These are phyloP conservation scores for Rhododendron vialii DNA, from an alignment of 148 eudicot species.

Conservation along the genomic window DNA sequence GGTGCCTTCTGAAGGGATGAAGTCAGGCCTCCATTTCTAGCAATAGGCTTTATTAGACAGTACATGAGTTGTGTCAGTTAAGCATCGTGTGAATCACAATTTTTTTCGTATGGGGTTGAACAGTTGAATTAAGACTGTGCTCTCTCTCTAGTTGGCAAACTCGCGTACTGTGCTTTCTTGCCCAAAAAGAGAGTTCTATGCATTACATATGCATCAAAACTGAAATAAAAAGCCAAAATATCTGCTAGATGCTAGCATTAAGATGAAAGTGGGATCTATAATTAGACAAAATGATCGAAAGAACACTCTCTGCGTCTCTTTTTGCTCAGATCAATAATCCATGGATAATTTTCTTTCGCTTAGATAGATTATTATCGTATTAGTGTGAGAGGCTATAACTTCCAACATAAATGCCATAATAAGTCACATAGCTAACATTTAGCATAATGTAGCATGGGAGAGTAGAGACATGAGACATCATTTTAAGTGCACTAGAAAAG, in stretches of 20 bases:
- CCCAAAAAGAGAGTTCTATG: neutral
- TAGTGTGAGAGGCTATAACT: neutral
- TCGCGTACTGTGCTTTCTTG: neutral
- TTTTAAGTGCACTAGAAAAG: neutral
- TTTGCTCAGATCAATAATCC: neutral
- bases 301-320: neutral
- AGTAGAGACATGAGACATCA: neutral
- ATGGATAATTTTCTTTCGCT: neutral
- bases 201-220: neutral
- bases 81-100: neutral
- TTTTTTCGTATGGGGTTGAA: neutral
- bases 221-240: neutral
- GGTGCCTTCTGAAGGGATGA: slow-evolving; percentile 38
- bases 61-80: slow-evolving; percentile 15
- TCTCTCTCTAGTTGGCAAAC: neutral
- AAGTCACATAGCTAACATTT: neutral
- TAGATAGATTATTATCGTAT: no score
- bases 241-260: neutral
- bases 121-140: neutral
- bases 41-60: slow-evolving; percentile 34
- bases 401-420: neutral
- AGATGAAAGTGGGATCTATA: neutral
- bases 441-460: neutral
- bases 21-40: slow-evolving; percentile 31
- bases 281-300: neutral